Conservation (phyloP, 1,139 yeast genomes). For the Geotrichum carabidarum region DNA sequence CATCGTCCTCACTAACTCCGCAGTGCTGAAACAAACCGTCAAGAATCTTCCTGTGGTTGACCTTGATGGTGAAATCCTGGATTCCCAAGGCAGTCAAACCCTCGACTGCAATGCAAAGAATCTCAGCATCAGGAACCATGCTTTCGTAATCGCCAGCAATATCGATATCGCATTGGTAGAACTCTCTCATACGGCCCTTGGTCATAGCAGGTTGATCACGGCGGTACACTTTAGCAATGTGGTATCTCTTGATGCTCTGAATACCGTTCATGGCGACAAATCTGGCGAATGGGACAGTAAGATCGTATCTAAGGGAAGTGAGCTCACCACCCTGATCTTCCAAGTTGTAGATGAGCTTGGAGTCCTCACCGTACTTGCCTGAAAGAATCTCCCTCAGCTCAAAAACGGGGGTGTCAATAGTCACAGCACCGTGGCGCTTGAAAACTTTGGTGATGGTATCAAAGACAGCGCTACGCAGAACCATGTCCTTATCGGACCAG, state of each 20-base stretch:
- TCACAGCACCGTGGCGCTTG: conserved; percentile 93
- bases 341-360: conserved; percentile 87
- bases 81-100: conserved; percentile 82
- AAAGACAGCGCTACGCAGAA: conserved; percentile 82
- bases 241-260: conserved; percentile 84
- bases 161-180: conserved; percentile 96
- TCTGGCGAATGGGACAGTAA: conserved; percentile 96
- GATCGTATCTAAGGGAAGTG: conserved; percentile 88
- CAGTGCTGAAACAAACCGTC: conserved; percentile 94
- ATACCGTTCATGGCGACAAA: conserved; percentile 92
- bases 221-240: conserved; percentile 95
- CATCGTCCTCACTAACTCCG: conserved; percentile 92
- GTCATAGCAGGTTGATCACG: conserved; percentile 99
- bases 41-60: conserved; percentile 89
- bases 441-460: conserved; percentile 64
- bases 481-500: conserved; percentile 98
- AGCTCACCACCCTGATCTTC: conserved; percentile 98
- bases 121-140: conserved; percentile 96
- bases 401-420: conserved; percentile 96
- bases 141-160: conserved; percentile 86
- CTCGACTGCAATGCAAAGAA: conserved; percentile 72
- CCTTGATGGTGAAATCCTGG: conserved; percentile 78
- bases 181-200: conserved; percentile 98
- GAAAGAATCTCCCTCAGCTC: conserved; percentile 91
- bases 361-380: conserved; percentile 97